Percentiles rank a stretch among this genome's conserved stretches.
Conservation (phyloP, 2,329 filamentous ascomycete species). For the Sporothrix mexicana region DNA sequence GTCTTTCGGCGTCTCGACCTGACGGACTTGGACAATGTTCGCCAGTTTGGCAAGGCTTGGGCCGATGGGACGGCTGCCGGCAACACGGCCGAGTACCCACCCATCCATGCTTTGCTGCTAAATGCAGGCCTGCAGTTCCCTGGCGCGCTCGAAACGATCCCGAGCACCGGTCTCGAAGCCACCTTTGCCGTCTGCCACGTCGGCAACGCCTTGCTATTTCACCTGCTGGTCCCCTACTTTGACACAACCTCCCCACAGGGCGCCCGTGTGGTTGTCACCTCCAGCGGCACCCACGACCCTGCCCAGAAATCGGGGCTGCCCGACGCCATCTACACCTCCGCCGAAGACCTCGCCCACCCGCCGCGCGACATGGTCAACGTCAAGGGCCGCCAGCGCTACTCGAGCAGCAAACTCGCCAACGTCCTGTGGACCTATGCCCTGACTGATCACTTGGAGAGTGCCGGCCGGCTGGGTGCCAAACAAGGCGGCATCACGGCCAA, state of each 20-base stretch:
- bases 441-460: neutral
- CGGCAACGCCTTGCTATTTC: constrained; percentile 51
- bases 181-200: constrained; percentile 58
- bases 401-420: constrained; percentile 33
- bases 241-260: constrained; percentile 32
- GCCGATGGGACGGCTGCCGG: constrained; percentile 5
- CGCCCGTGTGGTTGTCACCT: constrained; percentile 53
- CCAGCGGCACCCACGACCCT: constrained; percentile 56
- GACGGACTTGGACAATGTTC: constrained; percentile 26
- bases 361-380: constrained; percentile 23
- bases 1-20: constrained; percentile 31
- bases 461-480: constrained; percentile 39
- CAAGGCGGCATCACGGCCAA: constrained; percentile 16
- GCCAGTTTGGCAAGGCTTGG: constrained; percentile 26
- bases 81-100: neutral
- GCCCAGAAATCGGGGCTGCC: constrained; percentile 51
- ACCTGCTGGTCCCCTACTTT: constrained; percentile 51
- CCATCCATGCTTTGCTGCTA: constrained; percentile 20
- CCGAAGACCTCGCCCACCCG: constrained; percentile 31
- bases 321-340: constrained; percentile 42
- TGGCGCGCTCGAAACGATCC: constrained; percentile 2
- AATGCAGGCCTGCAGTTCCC: constrained; percentile 33
- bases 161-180: constrained; percentile 48
- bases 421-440: constrained; percentile 55
- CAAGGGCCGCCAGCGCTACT: constrained; percentile 34